phyloP scores from a whole-genome alignment of 768 basidiomycete species.

The Lentinula raphanica region DNA sequence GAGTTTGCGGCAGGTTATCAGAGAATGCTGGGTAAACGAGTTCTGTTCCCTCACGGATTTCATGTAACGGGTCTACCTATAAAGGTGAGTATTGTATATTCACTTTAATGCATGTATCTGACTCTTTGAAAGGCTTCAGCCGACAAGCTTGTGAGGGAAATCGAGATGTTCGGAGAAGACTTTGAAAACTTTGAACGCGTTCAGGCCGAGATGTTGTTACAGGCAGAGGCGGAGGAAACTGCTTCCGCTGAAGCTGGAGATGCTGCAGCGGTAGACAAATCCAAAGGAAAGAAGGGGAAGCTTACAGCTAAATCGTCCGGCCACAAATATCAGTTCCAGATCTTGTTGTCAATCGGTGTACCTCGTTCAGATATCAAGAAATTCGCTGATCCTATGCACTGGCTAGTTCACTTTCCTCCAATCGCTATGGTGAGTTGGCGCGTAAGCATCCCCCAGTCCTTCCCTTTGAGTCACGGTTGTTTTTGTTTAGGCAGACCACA shows the following conservation, averaged over 20 bases:
- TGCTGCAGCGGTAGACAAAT: conserved; percentile 38
- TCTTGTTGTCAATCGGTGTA: conserved; percentile 91
- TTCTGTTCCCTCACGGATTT: conserved; percentile 95
- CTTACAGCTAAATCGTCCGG: conserved; percentile 90
- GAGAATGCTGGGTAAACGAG: conserved; percentile 90
- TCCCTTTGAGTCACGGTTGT: neutral
- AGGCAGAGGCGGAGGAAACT: conserved; percentile 42
- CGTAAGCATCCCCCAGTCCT: no score
- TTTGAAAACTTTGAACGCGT: conserved; percentile 66
- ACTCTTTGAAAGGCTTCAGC: conserved; percentile 68
- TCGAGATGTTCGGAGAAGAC: conserved; percentile 89
- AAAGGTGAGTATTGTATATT: conserved; percentile 59
- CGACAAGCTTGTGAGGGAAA: conserved; percentile 96
- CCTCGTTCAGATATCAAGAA: conserved; percentile 88
- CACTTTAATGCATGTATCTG: neutral
- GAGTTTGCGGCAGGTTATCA: conserved; percentile 96
- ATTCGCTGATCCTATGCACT: conserved; percentile 92
- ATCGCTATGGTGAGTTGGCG: conserved; percentile 79
- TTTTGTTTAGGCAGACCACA: conserved; percentile 55
- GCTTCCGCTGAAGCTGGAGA: conserved; percentile 37
- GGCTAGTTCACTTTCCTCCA: conserved; percentile 93
- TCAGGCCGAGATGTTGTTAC: conserved; percentile 35
- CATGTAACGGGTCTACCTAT: conserved; percentile 99
- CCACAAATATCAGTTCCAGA: conserved; percentile 96
- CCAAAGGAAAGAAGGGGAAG: conserved; percentile 95